Evolutionary conservation across 768 basidiomycete species (phyloP).

Genomic region (Harrya chromipes): DNA sequence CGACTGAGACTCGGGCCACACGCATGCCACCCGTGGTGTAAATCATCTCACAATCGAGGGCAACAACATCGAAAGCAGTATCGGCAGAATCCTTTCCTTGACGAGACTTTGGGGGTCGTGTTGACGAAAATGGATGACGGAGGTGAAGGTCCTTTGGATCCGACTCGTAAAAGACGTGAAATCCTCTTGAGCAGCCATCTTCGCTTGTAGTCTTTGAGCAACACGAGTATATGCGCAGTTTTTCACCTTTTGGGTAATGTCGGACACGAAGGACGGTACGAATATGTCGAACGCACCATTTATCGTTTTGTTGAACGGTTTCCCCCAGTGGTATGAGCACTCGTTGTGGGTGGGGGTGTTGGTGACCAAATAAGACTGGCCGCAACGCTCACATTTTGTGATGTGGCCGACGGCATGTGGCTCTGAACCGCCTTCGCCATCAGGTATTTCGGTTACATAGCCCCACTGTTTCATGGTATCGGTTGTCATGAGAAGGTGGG

Average conservation of each 20-base stretch:
- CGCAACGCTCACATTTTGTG: conserved; percentile 78
- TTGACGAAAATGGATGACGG: conserved; percentile 68
- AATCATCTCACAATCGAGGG: conserved; percentile 96
- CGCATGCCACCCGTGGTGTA: conserved; percentile 92
- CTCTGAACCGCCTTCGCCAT: conserved; percentile 57
- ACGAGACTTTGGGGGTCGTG: conserved; percentile 22
- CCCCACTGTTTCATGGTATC: conserved; percentile 63
- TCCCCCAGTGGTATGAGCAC: conserved; percentile 87
- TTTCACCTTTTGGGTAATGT: conserved; percentile 50
- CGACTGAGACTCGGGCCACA: conserved; percentile 85
- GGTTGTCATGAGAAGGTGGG: conserved; percentile 55
- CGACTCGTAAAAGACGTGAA: conserved; percentile 89
- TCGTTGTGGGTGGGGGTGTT: conserved; percentile 52
- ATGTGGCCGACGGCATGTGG: conserved; percentile 62
- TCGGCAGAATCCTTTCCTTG: conserved; percentile 17
- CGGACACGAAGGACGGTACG: not conserved
- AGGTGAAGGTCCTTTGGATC: conserved; percentile 62
- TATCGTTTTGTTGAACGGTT: conserved; percentile 53
- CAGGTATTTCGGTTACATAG: conserved; percentile 68
- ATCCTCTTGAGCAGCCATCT: conserved; percentile 71
- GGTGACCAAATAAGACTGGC: conserved; percentile 64
- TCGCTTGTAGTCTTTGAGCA: conserved; percentile 63
- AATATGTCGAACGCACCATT: conserved; percentile 49
- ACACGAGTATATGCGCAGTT: conserved; percentile 69
- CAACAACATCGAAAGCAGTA: conserved; percentile 69